These are phyloP conservation scores for Coffea canephora DNA, from an alignment of 257 asterid species.

Conservation along the genomic window DNA sequence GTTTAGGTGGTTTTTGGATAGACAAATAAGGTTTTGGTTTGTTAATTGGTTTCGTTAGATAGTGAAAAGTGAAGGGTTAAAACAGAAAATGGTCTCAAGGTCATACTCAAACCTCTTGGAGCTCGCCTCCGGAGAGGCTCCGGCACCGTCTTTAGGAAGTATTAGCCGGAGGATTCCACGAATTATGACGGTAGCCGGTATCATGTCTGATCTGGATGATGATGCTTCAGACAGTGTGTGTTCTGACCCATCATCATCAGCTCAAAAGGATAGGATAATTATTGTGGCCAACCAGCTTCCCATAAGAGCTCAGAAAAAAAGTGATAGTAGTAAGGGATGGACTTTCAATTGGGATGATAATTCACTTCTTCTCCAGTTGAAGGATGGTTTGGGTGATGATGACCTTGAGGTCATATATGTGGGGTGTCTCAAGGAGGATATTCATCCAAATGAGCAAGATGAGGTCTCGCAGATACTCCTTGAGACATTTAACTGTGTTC, in stretches of 20 bases:
- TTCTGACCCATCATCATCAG: constrained; percentile 66
- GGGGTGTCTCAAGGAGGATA: constrained; percentile 83
- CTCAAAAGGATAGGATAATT: constrained; percentile 69
- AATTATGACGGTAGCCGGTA: constrained; percentile 79
- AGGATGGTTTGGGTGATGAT: constrained; percentile 69
- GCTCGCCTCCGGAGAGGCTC: constrained; percentile 85
- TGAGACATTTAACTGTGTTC: constrained; percentile 74
- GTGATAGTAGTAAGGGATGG: constrained; percentile 55
- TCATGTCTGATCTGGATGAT: constrained; percentile 77
- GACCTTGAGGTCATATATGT: constrained; percentile 73
- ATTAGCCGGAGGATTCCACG: constrained; percentile 73
- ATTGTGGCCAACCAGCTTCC: constrained; percentile 91
- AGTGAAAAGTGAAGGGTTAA: neutral
- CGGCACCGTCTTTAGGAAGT: constrained; percentile 58
- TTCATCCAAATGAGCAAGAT: constrained; percentile 79
- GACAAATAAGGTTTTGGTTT: constrained; percentile 20
- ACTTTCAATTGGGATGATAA: constrained; percentile 80
- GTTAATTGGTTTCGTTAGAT: constrained; percentile 28
- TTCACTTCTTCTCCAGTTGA: constrained; percentile 70
- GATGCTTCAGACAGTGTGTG: constrained; percentile 55
- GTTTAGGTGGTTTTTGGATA: constrained; percentile 21
- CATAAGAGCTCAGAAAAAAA: constrained; percentile 59
- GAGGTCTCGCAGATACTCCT: constrained; percentile 81
- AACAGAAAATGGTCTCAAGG: constrained; percentile 63
- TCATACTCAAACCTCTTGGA: constrained; percentile 83